Evolutionary conservation across 306 rosid genomes (phyloP).

Genomic region (Luffa acutangula): DNA sequence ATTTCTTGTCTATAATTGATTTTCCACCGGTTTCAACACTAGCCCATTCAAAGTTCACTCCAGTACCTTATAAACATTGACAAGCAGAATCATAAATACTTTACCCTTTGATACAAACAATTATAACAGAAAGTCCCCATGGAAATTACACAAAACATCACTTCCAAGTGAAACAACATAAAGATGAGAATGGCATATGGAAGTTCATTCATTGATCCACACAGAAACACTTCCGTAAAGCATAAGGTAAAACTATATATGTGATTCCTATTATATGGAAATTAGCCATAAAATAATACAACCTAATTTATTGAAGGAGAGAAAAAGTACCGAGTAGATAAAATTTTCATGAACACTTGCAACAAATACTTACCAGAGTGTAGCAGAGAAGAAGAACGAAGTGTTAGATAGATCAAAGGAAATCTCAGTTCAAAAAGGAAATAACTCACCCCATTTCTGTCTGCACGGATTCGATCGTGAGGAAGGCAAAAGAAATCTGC

Average conservation of each 20-base stretch:
- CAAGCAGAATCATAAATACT: not conserved
- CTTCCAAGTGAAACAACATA: not conserved
- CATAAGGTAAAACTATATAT: not conserved
- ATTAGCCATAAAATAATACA: not conserved
- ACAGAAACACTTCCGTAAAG: not conserved
- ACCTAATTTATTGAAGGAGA: not conserved
- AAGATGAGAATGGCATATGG: not conserved
- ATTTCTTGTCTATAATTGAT: not conserved
- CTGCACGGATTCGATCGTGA: constrained; percentile 16
- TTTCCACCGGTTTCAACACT: not conserved
- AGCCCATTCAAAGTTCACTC: not conserved
- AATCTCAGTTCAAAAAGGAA: not conserved
- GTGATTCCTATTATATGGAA: not conserved
- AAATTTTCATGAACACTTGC: not conserved
- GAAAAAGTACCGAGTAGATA: not conserved
- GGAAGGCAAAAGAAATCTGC: constrained; percentile 78
- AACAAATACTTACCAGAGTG: not conserved
- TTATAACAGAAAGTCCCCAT: not conserved
- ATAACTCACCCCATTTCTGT: constrained; percentile 53
- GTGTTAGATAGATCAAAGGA: not conserved
- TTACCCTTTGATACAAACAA: not conserved
- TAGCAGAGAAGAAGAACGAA: not conserved
- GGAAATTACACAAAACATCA: not conserved
- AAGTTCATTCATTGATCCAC: not conserved
- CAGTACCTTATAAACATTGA: not conserved